These are phyloP conservation scores for Tricholoma flavovirens DNA, from an alignment of 768 basidiomycete genomes.

Conservation along the genomic window DNA sequence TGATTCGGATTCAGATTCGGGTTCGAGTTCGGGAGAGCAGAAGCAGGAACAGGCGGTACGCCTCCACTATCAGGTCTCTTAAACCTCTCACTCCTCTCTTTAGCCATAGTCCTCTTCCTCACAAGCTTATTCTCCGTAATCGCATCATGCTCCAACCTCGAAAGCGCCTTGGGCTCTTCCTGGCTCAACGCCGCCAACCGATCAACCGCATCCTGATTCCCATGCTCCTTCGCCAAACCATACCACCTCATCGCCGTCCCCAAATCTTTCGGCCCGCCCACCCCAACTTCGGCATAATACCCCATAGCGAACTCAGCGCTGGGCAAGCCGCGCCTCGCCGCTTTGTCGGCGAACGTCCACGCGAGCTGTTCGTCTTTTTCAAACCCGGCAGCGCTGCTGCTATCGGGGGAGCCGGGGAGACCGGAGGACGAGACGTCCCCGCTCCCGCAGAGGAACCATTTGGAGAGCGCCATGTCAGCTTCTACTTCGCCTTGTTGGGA, in stretches of 20 bases:
- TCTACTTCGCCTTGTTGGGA: slow-evolving; percentile 84
- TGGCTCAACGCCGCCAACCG: slow-evolving; percentile 66
- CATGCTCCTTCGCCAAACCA: slow-evolving; percentile 61
- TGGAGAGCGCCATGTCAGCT: slow-evolving; percentile 94
- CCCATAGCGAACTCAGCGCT: slow-evolving; percentile 94
- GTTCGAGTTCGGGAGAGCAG: too few relatives aligned
- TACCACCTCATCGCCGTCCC: slow-evolving; percentile 77
- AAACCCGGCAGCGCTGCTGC: slow-evolving; percentile 53
- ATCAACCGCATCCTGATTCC: slow-evolving; percentile 74
- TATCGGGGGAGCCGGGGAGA: not conserved
- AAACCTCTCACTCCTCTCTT: slow-evolving; percentile 41
- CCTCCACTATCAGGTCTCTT: slow-evolving; percentile 8
- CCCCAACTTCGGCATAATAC: slow-evolving; percentile 90
- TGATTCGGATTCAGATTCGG: too few relatives aligned
- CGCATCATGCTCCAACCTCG: slow-evolving; percentile 72
- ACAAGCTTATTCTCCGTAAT: slow-evolving; percentile 79
- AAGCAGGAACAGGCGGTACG: not conserved
- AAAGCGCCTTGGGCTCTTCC: slow-evolving; percentile 57
- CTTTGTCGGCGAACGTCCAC: slow-evolving; percentile 86
- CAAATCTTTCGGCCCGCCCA: slow-evolving; percentile 65
- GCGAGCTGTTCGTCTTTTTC: slow-evolving; percentile 87
- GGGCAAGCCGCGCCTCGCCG: slow-evolving; percentile 65
- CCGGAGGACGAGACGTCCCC: slow-evolving; percentile 27
- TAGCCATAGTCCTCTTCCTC: slow-evolving; percentile 70
- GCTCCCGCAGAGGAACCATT: slow-evolving; percentile 92